Evolutionary conservation across 1,284 basidiomycete species (phyloP).

Genomic region (Pseudozyma pruni): DNA sequence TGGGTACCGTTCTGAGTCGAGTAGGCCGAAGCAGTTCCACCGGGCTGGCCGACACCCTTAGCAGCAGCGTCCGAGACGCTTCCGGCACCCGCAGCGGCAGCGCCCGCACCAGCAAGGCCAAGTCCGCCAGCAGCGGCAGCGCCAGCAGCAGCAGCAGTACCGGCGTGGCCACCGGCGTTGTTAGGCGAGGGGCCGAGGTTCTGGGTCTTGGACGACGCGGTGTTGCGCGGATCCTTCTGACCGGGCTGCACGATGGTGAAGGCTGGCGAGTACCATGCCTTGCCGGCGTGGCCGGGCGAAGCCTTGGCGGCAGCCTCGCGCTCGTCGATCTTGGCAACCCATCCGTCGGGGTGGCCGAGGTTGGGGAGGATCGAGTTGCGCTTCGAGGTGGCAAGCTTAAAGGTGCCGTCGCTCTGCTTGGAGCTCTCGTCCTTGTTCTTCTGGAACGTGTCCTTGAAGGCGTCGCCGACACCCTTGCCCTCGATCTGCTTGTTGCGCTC

Average conservation of each 20-base stretch:
- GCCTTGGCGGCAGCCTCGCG: slow-evolving; percentile 71
- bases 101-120: slow-evolving; percentile 15
- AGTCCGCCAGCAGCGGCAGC: slow-evolving; percentile 9
- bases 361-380: slow-evolving; percentile 68
- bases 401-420: slow-evolving; percentile 61
- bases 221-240: slow-evolving; percentile 51
- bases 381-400: slow-evolving; percentile 63
- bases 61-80: slow-evolving; percentile 24
- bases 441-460: slow-evolving; percentile 76
- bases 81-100: slow-evolving; percentile 14
- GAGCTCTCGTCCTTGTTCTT: slow-evolving; percentile 65
- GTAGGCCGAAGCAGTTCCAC: slow-evolving; percentile 31
- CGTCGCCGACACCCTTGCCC: slow-evolving; percentile 62
- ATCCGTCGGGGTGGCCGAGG: slow-evolving; percentile 77
- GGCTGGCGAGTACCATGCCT: slow-evolving; percentile 78
- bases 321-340: slow-evolving; percentile 77
- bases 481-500: slow-evolving; percentile 67
- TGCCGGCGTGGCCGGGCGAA: slow-evolving; percentile 65
- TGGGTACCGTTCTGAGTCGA: slow-evolving; percentile 32
- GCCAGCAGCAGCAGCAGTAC: slow-evolving; percentile 11
- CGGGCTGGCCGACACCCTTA: slow-evolving; percentile 39
- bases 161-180: slow-evolving; percentile 16
- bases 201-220: slow-evolving; percentile 36
- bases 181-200: slow-evolving; percentile 46
- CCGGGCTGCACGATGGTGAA: slow-evolving; percentile 67